These are phyloP conservation scores for Ceratocystis papillata DNA, from an alignment of 2,329 filamentous ascomycete genomes.

Conservation along the genomic window DNA sequence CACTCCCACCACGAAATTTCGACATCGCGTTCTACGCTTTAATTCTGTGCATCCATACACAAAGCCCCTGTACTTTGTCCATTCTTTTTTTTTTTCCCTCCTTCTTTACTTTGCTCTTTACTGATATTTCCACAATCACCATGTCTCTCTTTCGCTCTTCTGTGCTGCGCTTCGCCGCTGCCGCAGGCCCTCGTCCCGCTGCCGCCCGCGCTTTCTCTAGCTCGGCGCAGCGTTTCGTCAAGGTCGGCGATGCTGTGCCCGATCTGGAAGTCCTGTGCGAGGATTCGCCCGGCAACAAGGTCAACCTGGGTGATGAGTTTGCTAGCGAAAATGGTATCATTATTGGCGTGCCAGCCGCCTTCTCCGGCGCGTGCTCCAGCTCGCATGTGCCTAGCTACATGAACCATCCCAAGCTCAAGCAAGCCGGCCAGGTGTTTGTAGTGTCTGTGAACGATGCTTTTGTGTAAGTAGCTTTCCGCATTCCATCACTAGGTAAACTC, in stretches of 20 bases:
- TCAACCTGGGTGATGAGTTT: conserved; percentile 74
- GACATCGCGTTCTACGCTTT: background rate
- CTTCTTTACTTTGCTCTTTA: too few relatives aligned
- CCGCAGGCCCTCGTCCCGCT: conserved; percentile 9
- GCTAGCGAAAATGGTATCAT: conserved; percentile 50
- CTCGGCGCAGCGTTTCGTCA: conserved; percentile 49
- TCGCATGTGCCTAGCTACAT: conserved; percentile 79
- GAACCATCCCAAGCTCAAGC: conserved; percentile 63
- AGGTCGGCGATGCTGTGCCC: conserved; percentile 70
- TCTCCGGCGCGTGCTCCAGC: conserved; percentile 48
- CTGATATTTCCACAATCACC: background rate
- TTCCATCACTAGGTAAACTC: too few relatives aligned
- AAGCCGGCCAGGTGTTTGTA: conserved; percentile 76
- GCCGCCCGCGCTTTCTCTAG: conserved; percentile 46
- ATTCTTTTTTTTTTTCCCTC: too few relatives aligned
- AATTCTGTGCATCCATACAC: background rate
- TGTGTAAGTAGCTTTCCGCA: conserved; percentile 50
- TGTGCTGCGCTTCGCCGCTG: conserved; percentile 18
- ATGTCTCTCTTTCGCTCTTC: conserved; percentile 23
- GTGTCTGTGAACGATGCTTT: conserved; percentile 91
- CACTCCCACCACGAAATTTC: background rate
- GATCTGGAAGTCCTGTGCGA: conserved; percentile 67
- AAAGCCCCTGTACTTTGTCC: background rate
- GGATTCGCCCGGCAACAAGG: conserved; percentile 79
- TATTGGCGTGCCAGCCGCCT: conserved; percentile 74